Evolutionary conservation across 305 asterid genomes (phyloP).

Genomic region (Fraxinus platypoda): DNA sequence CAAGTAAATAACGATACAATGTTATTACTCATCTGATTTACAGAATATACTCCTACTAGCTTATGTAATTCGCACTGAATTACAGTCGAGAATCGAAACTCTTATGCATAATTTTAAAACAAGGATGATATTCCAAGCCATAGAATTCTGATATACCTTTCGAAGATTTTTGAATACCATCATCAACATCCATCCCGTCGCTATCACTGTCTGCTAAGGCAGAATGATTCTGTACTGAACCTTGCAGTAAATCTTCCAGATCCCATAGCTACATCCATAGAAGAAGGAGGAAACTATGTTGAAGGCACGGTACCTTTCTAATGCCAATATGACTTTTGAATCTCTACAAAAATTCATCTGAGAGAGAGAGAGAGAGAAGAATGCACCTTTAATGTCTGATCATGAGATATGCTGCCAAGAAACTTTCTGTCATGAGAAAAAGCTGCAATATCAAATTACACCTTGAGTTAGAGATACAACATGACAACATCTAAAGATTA

Average conservation of each 20-base stretch:
- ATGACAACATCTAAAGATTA: neutral
- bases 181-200: constrained; percentile 79
- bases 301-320: too few relatives aligned
- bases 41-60: neutral
- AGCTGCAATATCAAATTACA: constrained; percentile 47
- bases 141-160: constrained; percentile 44
- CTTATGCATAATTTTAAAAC: neutral
- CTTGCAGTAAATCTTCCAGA: constrained; percentile 64
- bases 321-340: too few relatives aligned
- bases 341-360: neutral
- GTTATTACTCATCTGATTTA: neutral
- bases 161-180: constrained; percentile 52
- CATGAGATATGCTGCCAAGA: constrained; percentile 96
- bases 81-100: too few relatives aligned
- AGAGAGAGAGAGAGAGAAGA: neutral
- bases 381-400: constrained; percentile 65
- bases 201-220: constrained; percentile 60
- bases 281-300: too few relatives aligned
- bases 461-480: neutral
- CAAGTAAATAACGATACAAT: neutral
- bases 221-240: constrained; percentile 37
- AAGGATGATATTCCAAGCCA: neutral
- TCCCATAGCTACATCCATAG: too few relatives aligned
- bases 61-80: neutral
- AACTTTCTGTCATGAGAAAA: constrained; percentile 81